These are phyloP conservation scores for Mycena floridula DNA, from an alignment of 768 basidiomycete genomes.

Conservation along the genomic window DNA sequence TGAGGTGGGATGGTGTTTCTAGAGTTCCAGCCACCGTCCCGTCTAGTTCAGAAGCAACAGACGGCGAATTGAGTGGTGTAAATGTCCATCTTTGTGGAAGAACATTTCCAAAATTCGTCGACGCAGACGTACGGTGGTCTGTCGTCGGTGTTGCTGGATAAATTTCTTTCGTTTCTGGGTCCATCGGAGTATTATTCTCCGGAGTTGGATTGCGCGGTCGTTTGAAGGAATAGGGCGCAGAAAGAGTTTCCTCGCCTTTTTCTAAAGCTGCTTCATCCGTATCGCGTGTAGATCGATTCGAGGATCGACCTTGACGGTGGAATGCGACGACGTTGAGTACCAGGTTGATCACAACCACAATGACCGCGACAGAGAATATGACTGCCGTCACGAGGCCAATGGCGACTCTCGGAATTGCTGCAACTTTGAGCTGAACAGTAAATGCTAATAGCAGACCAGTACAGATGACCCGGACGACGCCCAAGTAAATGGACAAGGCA, in stretches of 20 bases:
- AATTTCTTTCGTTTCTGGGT: constrained; percentile 27
- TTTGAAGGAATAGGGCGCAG: constrained; percentile 4
- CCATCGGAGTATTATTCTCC: constrained; percentile 22
- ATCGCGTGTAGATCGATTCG: constrained; percentile 12
- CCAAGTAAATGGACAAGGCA: constrained; percentile 60
- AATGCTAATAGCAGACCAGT: constrained; percentile 76
- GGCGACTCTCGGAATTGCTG: constrained; percentile 73
- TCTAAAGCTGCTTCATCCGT: constrained; percentile 15
- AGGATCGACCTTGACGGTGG: constrained; percentile 10
- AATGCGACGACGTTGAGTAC: constrained; percentile 41
- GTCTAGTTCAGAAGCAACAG: background rate
- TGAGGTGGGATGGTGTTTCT: background rate
- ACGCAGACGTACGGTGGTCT: constrained; percentile 5
- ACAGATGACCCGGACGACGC: constrained; percentile 61
- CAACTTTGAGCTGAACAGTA: constrained; percentile 53
- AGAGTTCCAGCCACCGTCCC: background rate
- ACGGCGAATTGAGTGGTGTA: constrained; percentile 8
- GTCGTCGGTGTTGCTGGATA: constrained; percentile 23
- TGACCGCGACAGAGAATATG: constrained; percentile 62
- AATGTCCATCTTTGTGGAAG: constrained; percentile 11
- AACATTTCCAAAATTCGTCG: constrained; percentile 8
- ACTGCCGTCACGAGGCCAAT: constrained; percentile 74
- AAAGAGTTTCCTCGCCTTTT: constrained; percentile 17
- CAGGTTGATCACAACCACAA: constrained; percentile 66
- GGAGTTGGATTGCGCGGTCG: constrained; percentile 37